Evolutionary conservation across 2,329 filamentous ascomycete genomes (phyloP), one percentile per base, ranked within the genome.

Genomic region (Talaromyces sp.): DNA sequence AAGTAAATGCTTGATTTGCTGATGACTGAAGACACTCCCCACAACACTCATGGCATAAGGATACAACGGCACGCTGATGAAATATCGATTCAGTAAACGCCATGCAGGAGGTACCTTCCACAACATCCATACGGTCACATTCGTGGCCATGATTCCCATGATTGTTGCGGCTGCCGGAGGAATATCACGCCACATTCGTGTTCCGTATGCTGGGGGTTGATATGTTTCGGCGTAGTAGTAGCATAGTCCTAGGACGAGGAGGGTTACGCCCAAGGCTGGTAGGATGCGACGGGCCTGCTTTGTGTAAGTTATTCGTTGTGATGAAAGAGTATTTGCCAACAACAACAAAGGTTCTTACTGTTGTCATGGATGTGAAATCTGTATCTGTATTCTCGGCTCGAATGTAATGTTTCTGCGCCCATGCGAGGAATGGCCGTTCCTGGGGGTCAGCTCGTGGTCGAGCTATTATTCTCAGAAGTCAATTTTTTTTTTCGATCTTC

Each of bases 1-100:
- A 19, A 75, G 68, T 4, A 84, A 65, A 67, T 87, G 84, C 46
- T 67, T 67, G 55, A 80, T 67, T 7, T 75, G 72, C 51, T 84
- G 78, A 68, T 87, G 84, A 57, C 79, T 81, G 70, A 86, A 85
- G 10, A 78, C 70, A 64, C 79, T 81, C 17, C 80, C 78, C 5
- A 86, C 62, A 55, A 82, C 70, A 60, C 80, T 79, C 7, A 79
- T 59, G 8, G 81, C 75, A 59, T 77, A 76, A 1, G 84, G 84
- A 60, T 80, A 81, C 17, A 77, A 75, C 3, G 80, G 77, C 4
- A 79, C 73, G 37, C 77, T 75, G 56, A 81, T 75, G 66, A 83
- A 81, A 71, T 81, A 84, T 54, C 77, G 80, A 61, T 83, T 85
- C 61, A 84, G 73, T 21, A 79, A 58, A 28, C 74, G 74, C 83